Conservation (phyloP, 1,284 basidiomycete species). For the Meripilus lineatus region DNA sequence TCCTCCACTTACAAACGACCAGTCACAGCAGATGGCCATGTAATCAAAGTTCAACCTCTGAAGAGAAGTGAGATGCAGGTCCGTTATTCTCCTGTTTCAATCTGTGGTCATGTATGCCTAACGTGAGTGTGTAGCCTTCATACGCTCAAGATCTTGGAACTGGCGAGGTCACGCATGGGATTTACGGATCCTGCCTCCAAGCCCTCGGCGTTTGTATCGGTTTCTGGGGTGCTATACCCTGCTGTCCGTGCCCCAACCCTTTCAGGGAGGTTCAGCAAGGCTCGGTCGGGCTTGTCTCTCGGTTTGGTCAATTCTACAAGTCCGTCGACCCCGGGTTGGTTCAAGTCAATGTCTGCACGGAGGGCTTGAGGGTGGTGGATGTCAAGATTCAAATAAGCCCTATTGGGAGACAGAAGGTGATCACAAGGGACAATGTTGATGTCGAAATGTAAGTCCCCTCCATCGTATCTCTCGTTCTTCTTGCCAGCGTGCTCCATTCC, state of each 20-base stretch:
- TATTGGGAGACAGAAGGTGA: slow-evolving; percentile 84
- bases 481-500: background rate
- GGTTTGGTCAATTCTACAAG: slow-evolving; percentile 94
- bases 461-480: background rate
- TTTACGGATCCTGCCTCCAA: slow-evolving; percentile 83
- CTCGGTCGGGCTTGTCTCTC: slow-evolving; percentile 85
- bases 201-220: slow-evolving; percentile 55
- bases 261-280: slow-evolving; percentile 82
- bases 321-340: slow-evolving; percentile 91
- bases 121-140: slow-evolving; percentile 50
- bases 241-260: slow-evolving; percentile 78
- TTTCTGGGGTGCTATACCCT: slow-evolving; percentile 77
- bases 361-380: slow-evolving; percentile 79
- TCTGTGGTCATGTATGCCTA: background rate
- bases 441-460: slow-evolving; percentile 71
- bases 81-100: slow-evolving; percentile 16
- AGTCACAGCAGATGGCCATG: slow-evolving; percentile 20
- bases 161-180: slow-evolving; percentile 72
- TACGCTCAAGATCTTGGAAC: slow-evolving; percentile 87
- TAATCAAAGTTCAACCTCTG: slow-evolving; percentile 75
- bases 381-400: slow-evolving; percentile 92
- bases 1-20: slow-evolving; percentile 28
- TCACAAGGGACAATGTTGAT: slow-evolving; percentile 87
- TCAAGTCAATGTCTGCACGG: slow-evolving; percentile 91
- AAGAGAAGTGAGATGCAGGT: slow-evolving; percentile 85